Evolutionary conservation across 2,329 filamentous ascomycete genomes (phyloP).

Genomic region (Stachybotrys elegans): DNA sequence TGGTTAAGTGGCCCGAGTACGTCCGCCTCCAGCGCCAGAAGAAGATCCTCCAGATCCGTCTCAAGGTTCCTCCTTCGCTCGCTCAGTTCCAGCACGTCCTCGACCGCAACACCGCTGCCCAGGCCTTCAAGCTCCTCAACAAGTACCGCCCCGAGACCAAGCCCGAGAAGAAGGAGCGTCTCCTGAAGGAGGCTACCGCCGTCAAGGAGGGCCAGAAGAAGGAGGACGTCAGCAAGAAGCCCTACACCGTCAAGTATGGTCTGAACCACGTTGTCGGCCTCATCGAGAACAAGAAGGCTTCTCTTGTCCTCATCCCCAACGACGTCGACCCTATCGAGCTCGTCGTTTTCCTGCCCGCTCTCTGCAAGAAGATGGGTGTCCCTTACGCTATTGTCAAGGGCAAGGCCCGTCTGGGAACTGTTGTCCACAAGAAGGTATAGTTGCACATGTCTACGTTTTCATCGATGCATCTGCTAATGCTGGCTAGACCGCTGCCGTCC

Average conservation of each 20-base stretch:
- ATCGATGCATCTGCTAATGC: slow-evolving; percentile 3
- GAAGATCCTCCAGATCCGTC: slow-evolving; percentile 95
- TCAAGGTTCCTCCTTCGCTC: slow-evolving; percentile 97
- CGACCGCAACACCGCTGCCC: slow-evolving; percentile 92
- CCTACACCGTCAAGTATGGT: slow-evolving; percentile 98
- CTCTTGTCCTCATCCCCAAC: slow-evolving; percentile 96
- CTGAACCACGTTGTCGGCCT: slow-evolving; percentile 98
- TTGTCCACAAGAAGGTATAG: slow-evolving; percentile 97
- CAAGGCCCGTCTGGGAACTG: slow-evolving; percentile 97
- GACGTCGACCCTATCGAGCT: slow-evolving; percentile 99
- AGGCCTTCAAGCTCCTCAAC: slow-evolving; percentile 98
- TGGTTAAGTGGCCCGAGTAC: slow-evolving; percentile 99
- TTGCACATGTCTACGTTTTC: background rate
- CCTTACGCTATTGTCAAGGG: slow-evolving; percentile 99
- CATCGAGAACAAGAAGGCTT: slow-evolving; percentile 99
- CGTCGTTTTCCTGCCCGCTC: slow-evolving; percentile 96
- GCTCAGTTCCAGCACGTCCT: slow-evolving; percentile 97
- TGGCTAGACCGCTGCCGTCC: slow-evolving; percentile 81
- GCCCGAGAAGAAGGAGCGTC: slow-evolving; percentile 99
- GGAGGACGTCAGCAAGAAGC: slow-evolving; percentile 99
- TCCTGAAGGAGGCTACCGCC: slow-evolving; percentile 96
- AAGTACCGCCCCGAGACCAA: slow-evolving; percentile 99
- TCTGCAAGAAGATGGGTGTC: slow-evolving; percentile 99
- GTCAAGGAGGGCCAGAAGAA: slow-evolving; percentile 99
- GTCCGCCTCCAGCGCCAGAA: slow-evolving; percentile 91